Conservation (phyloP, 805 yeast species). For the Wickerhamomyces sydowiorum region DNA sequence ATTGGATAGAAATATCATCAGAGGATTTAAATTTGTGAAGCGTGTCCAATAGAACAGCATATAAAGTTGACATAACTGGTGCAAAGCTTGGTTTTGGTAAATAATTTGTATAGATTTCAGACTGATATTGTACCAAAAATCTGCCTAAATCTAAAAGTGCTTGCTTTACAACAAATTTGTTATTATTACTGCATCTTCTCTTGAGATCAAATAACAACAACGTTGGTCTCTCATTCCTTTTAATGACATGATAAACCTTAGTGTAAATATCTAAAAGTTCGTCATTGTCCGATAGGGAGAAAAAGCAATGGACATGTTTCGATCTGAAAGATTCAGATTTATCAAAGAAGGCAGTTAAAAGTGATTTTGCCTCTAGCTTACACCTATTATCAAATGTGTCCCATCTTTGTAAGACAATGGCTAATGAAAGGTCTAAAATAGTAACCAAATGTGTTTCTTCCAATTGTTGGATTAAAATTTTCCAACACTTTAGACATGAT, state of each 20-base stretch:
- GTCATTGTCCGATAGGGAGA: slow-evolving; percentile 43
- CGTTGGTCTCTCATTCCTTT: slow-evolving; percentile 27
- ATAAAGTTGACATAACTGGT: slow-evolving; percentile 35
- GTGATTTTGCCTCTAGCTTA: slow-evolving; percentile 43
- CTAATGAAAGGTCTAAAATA: slow-evolving; percentile 66
- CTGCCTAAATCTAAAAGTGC: slow-evolving; percentile 58
- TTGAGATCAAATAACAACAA: slow-evolving; percentile 45
- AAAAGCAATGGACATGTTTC: slow-evolving; percentile 45
- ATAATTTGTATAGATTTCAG: slow-evolving; percentile 39
- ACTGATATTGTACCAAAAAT: slow-evolving; percentile 46
- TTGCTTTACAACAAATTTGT: slow-evolving; percentile 66
- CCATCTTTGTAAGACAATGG: slow-evolving; percentile 71
- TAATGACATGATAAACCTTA: slow-evolving; percentile 21
- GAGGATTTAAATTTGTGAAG: slow-evolving; percentile 50
- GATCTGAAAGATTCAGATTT: slow-evolving; percentile 27
- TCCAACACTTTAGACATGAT: slow-evolving; percentile 66
- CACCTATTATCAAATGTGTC: slow-evolving; percentile 40
- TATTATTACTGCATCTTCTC: slow-evolving; percentile 53
- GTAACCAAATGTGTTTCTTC: slow-evolving; percentile 53
- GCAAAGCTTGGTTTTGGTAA: slow-evolving; percentile 29
- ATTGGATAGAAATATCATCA: slow-evolving; percentile 45
- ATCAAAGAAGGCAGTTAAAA: slow-evolving; percentile 35
- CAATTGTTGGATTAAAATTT: slow-evolving; percentile 50
- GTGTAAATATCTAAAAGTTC: slow-evolving; percentile 29
- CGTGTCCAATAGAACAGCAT: slow-evolving; percentile 49